Evolutionary conservation across 208 protist genomes (phyloP), one percentile per base, ranked within the genome.

Genomic region (Kentomonas sorsogonicus): DNA sequence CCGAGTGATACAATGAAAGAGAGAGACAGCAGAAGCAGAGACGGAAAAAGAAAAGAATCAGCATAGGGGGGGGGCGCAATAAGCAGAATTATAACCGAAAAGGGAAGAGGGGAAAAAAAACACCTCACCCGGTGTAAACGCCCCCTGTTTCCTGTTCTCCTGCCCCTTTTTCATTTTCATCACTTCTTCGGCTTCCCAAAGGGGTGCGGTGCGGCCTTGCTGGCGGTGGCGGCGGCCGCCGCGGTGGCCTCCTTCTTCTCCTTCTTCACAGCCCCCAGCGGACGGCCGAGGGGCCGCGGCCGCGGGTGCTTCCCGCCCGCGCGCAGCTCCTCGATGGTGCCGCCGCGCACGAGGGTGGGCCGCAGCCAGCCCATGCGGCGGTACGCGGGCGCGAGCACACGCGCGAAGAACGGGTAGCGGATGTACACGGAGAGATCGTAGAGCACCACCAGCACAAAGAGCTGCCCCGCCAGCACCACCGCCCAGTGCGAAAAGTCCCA

Each of bases 351-450:
- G 2, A 66, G 72, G 11, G 55, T 33, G 2, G 72, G 60, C 1
- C 69, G 68, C n/a, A 72, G 45, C 65, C 58, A 73, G 11, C 71
- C 68, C 57, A 76, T 43, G 57, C 63, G 66, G 15, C 85, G 80
- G 48, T 81, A 92, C 1, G 63, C 10, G n/a, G 85, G 85, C 0
- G 78, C 85, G 22, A 92, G 46, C 1, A 86, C 57, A 30, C 82
- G 53, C 15, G 79, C 72, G 41, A 92, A 92, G 26, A 86, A 63
- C 0, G 85, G 85, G 47, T 89, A 89, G 3, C 85, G 85, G 26
- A 89, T 45, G 34, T 92, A 92, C 16, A 87, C 81, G 0, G 76
- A 83, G 34, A 88, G 40, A 57, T 92, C 85, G 63, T 92, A 92
- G 30, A 92, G 60, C 22, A 87, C 43, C 16, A 92, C 18, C 31